Evolutionary conservation across 495 filamentous ascomycete genomes (phyloP), one percentile per base, ranked within the genome.

Genomic region (Penicillium waksmanii): DNA sequence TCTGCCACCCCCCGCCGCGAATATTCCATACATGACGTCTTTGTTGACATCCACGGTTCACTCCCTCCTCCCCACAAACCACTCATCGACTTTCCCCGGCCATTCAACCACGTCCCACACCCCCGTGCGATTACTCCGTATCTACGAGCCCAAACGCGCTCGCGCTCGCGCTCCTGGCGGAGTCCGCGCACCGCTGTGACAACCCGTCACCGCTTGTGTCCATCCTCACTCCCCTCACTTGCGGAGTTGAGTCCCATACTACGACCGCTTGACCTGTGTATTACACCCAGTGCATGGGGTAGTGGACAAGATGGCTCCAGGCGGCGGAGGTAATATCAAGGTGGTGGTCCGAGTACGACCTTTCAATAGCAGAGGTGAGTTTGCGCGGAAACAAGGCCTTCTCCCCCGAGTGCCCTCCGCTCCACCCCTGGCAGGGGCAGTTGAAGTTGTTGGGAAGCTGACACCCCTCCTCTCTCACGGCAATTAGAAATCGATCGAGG

Each of bases 261-360:
- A 31, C 27, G 5, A 9, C 12, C 46, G 53, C 57, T 58, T 56
- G 51, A 56, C 46, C 53, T 50, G 55, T 53, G 55, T 51, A 58
- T 67, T 59, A 49, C 46, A 11, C 62, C 66, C 55, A 49, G 71
- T 78, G 64, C 62, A 77, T 77, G 75, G 73, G 68, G 69, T 56
- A 73, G 69, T 65, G 65, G 55, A 38, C 70, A 79, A 65, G 74
- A 93, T 92, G 89, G 83, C 89, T 77, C 85, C 89, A 72, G 84
- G 79, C 58, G 89, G 88, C 56, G 93, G 90, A 74, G 95, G 95
- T 76, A 99, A 99, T 73, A 99, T 99, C 74, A 99, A 98, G 89
- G 95, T 99, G 80, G 95, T 99, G 83, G 95, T 99, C 79, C 86
- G 95, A 77, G 84, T 87, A 58, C 86, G 94, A 70, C 93, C 94